Evolutionary conservation across 495 filamentous ascomycete genomes (phyloP).

Genomic region (Xylaria telfairii): DNA sequence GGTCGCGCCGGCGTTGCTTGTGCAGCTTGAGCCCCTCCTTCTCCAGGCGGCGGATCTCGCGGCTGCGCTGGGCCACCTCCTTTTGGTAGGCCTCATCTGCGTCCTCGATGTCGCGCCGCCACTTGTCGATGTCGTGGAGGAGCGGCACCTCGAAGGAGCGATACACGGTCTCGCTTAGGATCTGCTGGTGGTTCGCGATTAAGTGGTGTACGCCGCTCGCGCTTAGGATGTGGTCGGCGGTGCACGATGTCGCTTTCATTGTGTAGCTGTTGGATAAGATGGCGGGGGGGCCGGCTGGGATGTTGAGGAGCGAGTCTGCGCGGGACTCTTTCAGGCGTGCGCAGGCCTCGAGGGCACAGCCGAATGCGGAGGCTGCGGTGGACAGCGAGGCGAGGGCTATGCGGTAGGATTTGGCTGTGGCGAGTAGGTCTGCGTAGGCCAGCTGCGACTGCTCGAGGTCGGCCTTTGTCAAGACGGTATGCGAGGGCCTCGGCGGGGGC

Average conservation of each 20-base stretch:
- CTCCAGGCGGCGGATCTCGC: constrained; percentile 64
- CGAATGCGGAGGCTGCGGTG: constrained; percentile 64
- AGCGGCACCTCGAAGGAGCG: constrained; percentile 68
- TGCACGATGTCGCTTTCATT: constrained; percentile 58
- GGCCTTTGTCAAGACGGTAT: constrained; percentile 63
- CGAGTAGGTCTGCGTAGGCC: constrained; percentile 65
- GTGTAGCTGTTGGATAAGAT: constrained; percentile 55
- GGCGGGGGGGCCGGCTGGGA: constrained; percentile 20
- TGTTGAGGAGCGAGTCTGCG: constrained; percentile 47
- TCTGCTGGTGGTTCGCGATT: constrained; percentile 69
- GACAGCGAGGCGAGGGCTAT: constrained; percentile 63
- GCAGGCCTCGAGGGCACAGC: constrained; percentile 65
- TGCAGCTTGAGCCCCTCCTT: constrained; percentile 65
- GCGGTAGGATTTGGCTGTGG: constrained; percentile 65
- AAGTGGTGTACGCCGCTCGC: constrained; percentile 68
- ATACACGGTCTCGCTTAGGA: constrained; percentile 68
- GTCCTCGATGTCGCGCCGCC: constrained; percentile 62
- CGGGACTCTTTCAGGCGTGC: constrained; percentile 68
- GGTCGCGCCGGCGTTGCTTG: constrained; percentile 57
- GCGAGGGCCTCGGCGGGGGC: constrained; percentile 59
- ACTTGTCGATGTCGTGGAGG: constrained; percentile 67
- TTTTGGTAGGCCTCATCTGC: constrained; percentile 64
- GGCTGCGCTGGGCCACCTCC: constrained; percentile 53
- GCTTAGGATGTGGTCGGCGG: constrained; percentile 63
- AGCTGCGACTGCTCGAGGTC: constrained; percentile 65